Percentiles rank a stretch among this genome's conserved stretches.
Conservation (phyloP, 495 filamentous ascomycete genomes). For the Hypoxylon lienhwacheense region DNA sequence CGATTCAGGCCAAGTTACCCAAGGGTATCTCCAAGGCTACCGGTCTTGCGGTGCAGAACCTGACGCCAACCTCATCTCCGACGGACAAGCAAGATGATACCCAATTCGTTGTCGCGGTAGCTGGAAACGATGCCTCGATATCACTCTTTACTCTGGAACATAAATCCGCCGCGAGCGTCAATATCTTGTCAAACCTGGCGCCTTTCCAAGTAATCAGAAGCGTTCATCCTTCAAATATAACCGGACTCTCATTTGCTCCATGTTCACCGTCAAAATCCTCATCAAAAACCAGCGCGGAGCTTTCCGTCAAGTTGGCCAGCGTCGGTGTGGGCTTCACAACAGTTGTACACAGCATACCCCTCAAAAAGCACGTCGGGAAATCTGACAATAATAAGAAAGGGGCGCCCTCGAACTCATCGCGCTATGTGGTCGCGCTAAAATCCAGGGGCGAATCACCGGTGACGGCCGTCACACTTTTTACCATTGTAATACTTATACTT, state of each 20-base stretch:
- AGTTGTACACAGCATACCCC: constrained; percentile 79
- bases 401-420: constrained; percentile 48
- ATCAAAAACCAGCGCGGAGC: constrained; percentile 52
- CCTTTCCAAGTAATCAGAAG: constrained; percentile 65
- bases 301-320: constrained; percentile 73
- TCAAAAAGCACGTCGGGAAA: constrained; percentile 53
- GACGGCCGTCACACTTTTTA: constrained; percentile 50
- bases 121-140: constrained; percentile 81
- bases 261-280: constrained; percentile 59
- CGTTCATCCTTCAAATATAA: constrained; percentile 85
- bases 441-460: constrained; percentile 52
- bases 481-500: constrained; percentile 57
- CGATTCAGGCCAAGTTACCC: constrained; percentile 47
- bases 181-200: constrained; percentile 59
- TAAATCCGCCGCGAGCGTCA: constrained; percentile 45
- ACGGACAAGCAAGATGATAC: constrained; percentile 54
- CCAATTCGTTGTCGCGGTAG: constrained; percentile 79
- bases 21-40: constrained; percentile 55
- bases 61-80: constrained; percentile 55
- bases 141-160: constrained; percentile 72
- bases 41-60: constrained; percentile 71
- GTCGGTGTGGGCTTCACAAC: constrained; percentile 83
- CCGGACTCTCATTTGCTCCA: constrained; percentile 76
- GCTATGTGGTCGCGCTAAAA: constrained; percentile 70
- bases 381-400: constrained; percentile 48